Conservation (phyloP, 1,284 basidiomycete species). For the Marasmius sp. region DNA sequence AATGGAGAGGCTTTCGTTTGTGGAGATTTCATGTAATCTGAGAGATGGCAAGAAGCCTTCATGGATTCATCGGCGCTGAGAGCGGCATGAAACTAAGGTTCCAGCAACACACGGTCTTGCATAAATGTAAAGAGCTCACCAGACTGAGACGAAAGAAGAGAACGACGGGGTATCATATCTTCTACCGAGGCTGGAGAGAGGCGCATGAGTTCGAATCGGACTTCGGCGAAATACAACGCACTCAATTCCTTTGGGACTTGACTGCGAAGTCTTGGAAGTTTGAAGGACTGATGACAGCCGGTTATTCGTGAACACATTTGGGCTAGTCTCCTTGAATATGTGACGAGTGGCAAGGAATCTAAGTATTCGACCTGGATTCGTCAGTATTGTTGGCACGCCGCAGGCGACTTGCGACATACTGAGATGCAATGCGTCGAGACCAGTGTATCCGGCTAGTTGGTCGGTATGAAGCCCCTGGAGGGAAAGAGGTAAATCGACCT, state of each 20-base stretch:
- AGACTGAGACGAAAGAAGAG: neutral
- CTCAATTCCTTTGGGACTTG: slow-evolving; percentile 18
- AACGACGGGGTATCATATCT: neutral
- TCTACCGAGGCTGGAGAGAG: neutral
- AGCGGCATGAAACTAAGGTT: neutral
- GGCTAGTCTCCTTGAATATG: slow-evolving; percentile 33
- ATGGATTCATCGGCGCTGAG: slow-evolving; percentile 25
- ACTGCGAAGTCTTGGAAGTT: slow-evolving; percentile 25
- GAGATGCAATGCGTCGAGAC: slow-evolving; percentile 19
- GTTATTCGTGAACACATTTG: slow-evolving; percentile 35
- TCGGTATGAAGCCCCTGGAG: slow-evolving; percentile 22
- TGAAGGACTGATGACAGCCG: slow-evolving; percentile 28
- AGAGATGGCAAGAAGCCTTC: slow-evolving; percentile 16
- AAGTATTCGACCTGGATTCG: slow-evolving; percentile 26
- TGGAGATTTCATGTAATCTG: slow-evolving; percentile 9
- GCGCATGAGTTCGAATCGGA: neutral
- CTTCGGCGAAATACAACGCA: slow-evolving; percentile 14
- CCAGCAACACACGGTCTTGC: neutral
- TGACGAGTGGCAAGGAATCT: slow-evolving; percentile 32
- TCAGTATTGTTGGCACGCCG: neutral
- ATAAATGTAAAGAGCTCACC: neutral
- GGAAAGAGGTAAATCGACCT: neutral
- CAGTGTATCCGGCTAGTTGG: slow-evolving; percentile 18
- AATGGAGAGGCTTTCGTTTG: slow-evolving; percentile 15
- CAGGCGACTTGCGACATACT: slow-evolving; percentile 8